Percentiles rank a stretch among this genome's conserved stretches.
phyloP scores from a whole-genome alignment of 768 basidiomycete species.

The Tulasnella sp. region DNA sequence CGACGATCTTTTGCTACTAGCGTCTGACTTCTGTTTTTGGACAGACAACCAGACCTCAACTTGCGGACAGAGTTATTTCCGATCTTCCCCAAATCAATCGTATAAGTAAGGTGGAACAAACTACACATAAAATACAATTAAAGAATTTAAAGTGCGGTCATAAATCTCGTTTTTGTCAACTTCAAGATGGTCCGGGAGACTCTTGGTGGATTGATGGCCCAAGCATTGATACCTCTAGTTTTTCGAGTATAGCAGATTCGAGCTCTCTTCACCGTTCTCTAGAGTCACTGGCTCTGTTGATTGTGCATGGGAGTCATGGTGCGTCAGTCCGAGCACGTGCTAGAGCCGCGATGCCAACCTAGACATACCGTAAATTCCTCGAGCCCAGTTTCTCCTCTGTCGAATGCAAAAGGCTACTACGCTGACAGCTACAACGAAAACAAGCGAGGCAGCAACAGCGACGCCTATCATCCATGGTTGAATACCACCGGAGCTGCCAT shows the following conservation, averaged over 20 bases:
- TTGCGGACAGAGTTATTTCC: no score
- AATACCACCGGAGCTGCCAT: background rate
- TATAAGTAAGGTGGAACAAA: no score
- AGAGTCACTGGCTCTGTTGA: background rate
- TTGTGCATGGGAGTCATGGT: background rate
- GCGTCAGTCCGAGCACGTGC: background rate
- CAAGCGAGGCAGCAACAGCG: background rate
- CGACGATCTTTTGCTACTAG: conserved; percentile 23
- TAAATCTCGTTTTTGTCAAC: no score
- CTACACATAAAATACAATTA: no score
- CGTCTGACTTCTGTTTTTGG: background rate
- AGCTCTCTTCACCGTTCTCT: background rate
- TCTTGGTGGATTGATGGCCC: no score
- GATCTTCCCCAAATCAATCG: no score
- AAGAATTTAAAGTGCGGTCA: no score
- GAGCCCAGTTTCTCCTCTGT: background rate
- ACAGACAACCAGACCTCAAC: no score
- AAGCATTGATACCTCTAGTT: no score
- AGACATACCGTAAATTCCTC: background rate
- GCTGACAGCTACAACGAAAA: background rate
- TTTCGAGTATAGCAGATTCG: background rate
- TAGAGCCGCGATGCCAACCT: background rate
- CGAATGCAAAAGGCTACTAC: background rate
- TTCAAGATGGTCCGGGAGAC: no score
- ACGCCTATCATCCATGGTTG: background rate